Base-by-base conservation (phyloP, 2,329 filamentous ascomycete species). In the Hymenoscyphus scutula region DNA sequence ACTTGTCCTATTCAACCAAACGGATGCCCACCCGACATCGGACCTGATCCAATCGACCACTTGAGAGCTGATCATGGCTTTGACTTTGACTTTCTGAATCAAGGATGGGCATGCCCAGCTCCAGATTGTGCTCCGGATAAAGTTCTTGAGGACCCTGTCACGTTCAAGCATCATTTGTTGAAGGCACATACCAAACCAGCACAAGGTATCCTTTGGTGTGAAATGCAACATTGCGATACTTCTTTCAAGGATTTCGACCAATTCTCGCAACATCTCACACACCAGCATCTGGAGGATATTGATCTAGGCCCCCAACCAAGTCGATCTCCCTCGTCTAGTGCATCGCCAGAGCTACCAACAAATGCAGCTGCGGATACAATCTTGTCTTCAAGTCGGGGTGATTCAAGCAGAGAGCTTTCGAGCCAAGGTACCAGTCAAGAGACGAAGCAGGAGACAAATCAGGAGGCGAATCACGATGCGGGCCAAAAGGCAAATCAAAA, bases 141-240 rank as follows among this genome's bases (percentile, higher is more conserved):
- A 62, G 68, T 37, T 65, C 63, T 25, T 69, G 64, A 58, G 65
- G 64, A 71, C 61, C 67, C 67, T 48, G 58, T 64, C 19, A 69
- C 65, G 64, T 65, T 74, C 56, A 71, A 74, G 45, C 67, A 70
- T 58, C 72, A 74, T 54, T 65, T 73, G 25, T 69, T 71, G 56
- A 61, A 68, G 55, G 66, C 64, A 53, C 72, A 74, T 62, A 68
- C 71, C 11, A 71, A 64, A 34, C 71, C 70, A 27, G 59, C 59
- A 51, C 65, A 68, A 63, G 70, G 70, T 25, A 53, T 60, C 5
- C 62, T 74, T 17, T 64, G 66, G 13, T 74, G 72, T 53, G 67
- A 65, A 34, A 58, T 71, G 25, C 65, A 70, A 48, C 63, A 66
- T 27, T 73, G 71, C 60, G 62, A 66, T 29, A 65, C 61, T 48